phyloP scores from a whole-genome alignment of 371 early-diverging fungal species.

The Basidiobolus meristosporus region DNA sequence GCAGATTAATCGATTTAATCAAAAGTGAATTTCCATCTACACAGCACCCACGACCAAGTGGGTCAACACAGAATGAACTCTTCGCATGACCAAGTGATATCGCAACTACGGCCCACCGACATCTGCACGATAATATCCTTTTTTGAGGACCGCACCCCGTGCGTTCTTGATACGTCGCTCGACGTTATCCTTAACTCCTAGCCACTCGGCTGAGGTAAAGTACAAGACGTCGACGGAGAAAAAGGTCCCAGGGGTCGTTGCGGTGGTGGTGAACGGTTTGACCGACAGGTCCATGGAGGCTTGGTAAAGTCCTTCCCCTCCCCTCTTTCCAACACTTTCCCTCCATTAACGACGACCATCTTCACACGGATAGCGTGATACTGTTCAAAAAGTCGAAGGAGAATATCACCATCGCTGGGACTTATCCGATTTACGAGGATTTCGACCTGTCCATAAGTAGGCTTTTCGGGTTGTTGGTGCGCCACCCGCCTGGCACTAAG shows the following conservation, averaged over 20 bases:
- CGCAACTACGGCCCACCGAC: slow-evolving; percentile 13
- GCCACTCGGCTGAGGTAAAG: neutral
- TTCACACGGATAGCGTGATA: slow-evolving; percentile 17
- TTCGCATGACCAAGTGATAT: no score
- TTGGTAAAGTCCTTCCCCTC: no score
- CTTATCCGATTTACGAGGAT: slow-evolving; percentile 17
- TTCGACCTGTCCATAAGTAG: slow-evolving; percentile 19
- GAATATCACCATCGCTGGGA: slow-evolving; percentile 9
- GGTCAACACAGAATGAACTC: no score
- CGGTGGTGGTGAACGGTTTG: neutral
- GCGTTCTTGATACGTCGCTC: no score
- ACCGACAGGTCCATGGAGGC: neutral
- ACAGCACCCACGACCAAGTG: no score
- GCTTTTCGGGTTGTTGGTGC: neutral
- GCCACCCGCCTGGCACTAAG: no score
- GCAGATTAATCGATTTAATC: no score
- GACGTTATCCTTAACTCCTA: neutral
- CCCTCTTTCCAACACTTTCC: no score
- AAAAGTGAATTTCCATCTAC: no score
- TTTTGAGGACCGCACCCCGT: neutral
- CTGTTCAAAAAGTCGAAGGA: slow-evolving; percentile 11
- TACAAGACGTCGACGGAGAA: neutral
- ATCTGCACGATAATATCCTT: slow-evolving; percentile 12
- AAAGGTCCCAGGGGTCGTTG: neutral
- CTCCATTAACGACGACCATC: no score